Conservation (phyloP, 176 grass and related monocot genomes). For the Avena atlantica region DNA sequence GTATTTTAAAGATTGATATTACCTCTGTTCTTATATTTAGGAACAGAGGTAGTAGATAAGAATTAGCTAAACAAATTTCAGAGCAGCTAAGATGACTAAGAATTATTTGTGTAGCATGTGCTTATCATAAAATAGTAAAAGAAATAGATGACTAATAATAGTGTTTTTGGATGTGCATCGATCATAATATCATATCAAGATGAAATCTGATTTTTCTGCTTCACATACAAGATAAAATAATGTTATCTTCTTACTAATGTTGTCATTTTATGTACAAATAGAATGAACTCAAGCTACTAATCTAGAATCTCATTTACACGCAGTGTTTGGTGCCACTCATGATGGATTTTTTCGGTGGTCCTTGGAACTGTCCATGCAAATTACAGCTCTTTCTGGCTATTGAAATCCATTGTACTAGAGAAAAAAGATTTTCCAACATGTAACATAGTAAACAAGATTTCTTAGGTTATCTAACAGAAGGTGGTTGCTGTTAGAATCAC, state of each 20-base stretch:
- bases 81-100: slow-evolving; percentile 17
- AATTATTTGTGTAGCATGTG: slow-evolving; percentile 2
- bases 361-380: slow-evolving; percentile 11
- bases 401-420: slow-evolving; percentile 12
- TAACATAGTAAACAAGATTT: not conserved
- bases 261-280: slow-evolving; percentile 18
- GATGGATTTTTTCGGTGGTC: slow-evolving; percentile 16
- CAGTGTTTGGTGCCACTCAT: slow-evolving; percentile 28
- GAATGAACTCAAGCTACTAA: not conserved
- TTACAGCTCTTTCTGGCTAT: slow-evolving; percentile 21
- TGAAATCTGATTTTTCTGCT: not conserved
- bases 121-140: slow-evolving; percentile 16
- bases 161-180: not conserved
- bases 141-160: not conserved
- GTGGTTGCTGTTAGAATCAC: not conserved
- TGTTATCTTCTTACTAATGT: not conserved
- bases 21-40: no score
- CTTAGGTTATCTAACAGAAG: slow-evolving; percentile 21
- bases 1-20: not conserved
- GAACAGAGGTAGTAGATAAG: not conserved
- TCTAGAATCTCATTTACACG: slow-evolving; percentile 16
- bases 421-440: not conserved
- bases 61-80: slow-evolving; percentile 8
- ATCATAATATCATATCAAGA: slow-evolving; percentile 9
- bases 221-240: slow-evolving; percentile 21